Evolutionary conservation across 768 basidiomycete genomes (phyloP).

Genomic region (Imleria badia): DNA sequence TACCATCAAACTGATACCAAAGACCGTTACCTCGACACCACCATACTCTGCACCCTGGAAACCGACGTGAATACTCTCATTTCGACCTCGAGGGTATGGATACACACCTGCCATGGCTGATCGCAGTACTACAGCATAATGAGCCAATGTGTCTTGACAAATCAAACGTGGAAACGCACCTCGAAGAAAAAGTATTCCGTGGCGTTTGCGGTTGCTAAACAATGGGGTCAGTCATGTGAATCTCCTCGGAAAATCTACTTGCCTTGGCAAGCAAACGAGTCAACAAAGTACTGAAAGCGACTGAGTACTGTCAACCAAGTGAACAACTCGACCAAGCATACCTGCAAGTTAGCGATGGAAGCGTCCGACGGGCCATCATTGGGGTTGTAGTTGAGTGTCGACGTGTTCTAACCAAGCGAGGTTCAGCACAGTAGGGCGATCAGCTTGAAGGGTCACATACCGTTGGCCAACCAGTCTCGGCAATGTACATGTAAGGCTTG

Average conservation of each 20-base stretch:
- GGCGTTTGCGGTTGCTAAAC: constrained; percentile 66
- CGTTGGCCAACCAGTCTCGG: constrained; percentile 90
- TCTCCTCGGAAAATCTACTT: not conserved
- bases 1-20: not conserved
- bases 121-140: constrained; percentile 55
- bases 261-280: constrained; percentile 75
- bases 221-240: constrained; percentile 9
- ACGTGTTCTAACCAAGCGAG: constrained; percentile 48
- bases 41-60: constrained; percentile 61
- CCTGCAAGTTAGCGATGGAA: constrained; percentile 59
- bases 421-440: not conserved
- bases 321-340: constrained; percentile 10
- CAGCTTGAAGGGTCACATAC: constrained; percentile 37
- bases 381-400: constrained; percentile 49
- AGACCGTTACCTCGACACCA: constrained; percentile 61
- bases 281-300: constrained; percentile 64
- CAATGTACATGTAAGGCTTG: constrained; percentile 82
- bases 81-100: not conserved
- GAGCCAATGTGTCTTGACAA: not conserved
- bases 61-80: constrained; percentile 11
- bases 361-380: constrained; percentile 71
- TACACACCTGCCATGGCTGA: constrained; percentile 75
- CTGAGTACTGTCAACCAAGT: constrained; percentile 4
- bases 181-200: constrained; percentile 91
- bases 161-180: constrained; percentile 32